These are phyloP conservation scores for Epichloe coenophiala DNA, from an alignment of 2,329 filamentous ascomycete genomes.

Conservation along the genomic window DNA sequence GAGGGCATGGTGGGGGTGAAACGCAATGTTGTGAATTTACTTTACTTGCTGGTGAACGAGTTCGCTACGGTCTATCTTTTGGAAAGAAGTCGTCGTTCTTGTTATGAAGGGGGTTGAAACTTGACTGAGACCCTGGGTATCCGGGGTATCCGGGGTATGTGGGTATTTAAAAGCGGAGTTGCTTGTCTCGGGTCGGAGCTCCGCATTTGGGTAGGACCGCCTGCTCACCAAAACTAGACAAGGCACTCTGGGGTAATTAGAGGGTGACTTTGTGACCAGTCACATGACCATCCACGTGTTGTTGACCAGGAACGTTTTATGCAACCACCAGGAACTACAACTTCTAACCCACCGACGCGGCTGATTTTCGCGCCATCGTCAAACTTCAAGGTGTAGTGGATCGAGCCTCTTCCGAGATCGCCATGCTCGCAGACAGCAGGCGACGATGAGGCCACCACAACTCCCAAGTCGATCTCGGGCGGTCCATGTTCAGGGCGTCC, in stretches of 20 bases:
- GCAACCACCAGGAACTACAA: background rate
- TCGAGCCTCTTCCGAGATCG: conserved; percentile 4
- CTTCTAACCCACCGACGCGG: background rate
- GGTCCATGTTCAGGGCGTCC: conserved; percentile 14
- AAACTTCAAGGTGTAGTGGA: background rate
- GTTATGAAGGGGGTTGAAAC: no score
- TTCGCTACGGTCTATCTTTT: no score
- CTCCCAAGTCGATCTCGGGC: conserved; percentile 14
- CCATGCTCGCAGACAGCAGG: conserved; percentile 17
- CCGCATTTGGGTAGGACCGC: background rate
- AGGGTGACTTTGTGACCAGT: background rate
- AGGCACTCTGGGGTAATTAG: no score
- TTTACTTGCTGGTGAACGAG: no score
- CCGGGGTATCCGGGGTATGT: no score
- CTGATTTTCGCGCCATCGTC: background rate
- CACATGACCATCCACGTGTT: conserved; percentile 5
- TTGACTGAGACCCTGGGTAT: no score
- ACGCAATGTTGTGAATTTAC: no score
- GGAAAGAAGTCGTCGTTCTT: no score
- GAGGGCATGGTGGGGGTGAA: conserved; percentile 10
- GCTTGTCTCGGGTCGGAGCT: background rate
- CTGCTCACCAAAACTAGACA: background rate
- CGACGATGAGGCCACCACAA: conserved; percentile 22
- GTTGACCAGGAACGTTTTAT: background rate
- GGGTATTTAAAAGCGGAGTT: no score